Base-by-base conservation (phyloP, 352 stramenopile species). In the Phytophthora litchii region DNA sequence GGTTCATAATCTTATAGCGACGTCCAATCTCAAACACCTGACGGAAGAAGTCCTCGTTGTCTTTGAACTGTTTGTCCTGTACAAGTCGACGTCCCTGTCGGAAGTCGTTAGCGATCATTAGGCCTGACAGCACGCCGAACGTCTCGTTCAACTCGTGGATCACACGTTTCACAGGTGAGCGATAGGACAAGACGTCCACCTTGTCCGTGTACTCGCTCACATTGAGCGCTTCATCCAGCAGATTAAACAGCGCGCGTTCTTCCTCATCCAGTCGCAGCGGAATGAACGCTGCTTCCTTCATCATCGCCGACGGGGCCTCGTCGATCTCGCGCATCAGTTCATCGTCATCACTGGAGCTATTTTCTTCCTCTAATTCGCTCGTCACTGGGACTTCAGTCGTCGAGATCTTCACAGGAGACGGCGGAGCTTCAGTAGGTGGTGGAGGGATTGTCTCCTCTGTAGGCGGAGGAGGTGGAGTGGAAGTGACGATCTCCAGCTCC, bases 1-100 rank as follows among this genome's bases (percentile, higher is more conserved):
- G 94, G 60, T 98, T 98, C 74, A 97, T 92, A 40, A 98, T 91
- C 63, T 98, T 98, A 75, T 98, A 97, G 8, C 94, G 86, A 17
- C 94, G 84, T n/a, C 89, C 91, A 36, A 98, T 89, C 71, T 96
- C 87, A 65, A 96, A 97, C 13, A 96, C 80, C 32, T 84, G 54
- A 31, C 81, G 77, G 54, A 97, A 92, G 34, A 96, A 93, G 0
- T 75, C 67, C 20, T 80, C 80, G 54, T 95, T 96, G 27, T 93
- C 78, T 35, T 76, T 72, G 46, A 89, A 88, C 57, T 91, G 76
- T 10, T 78, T 74, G 17, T 78, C 60, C 43, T 78, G 65, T 51
- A 94, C 64, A 29, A 90, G 57, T 16, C 75, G 59, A 35, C 83
- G 78, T 25, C 81, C 81, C 51, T 78, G 69, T 23, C 69, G 72